Evolutionary conservation across 2,329 filamentous ascomycete species (phyloP).

Genomic region (Aureobasidium namibiae): DNA sequence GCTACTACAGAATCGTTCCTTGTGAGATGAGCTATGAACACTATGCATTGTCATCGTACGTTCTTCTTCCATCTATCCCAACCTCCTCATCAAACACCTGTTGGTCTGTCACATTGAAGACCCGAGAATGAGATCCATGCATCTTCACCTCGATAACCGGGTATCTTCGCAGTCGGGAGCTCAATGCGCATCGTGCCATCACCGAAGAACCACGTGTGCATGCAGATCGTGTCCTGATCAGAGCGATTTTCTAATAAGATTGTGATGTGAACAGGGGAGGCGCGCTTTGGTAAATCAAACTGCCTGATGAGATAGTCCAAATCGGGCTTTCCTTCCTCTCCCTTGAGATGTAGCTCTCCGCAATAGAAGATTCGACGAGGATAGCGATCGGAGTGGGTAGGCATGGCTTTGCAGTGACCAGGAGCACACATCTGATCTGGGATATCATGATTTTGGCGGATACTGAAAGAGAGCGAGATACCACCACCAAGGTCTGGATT

Average conservation of each 20-base stretch:
- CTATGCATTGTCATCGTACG: background rate
- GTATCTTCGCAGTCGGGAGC: background rate
- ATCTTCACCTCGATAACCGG: background rate
- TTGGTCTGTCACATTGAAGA: background rate
- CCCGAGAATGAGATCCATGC: background rate
- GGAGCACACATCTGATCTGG: background rate
- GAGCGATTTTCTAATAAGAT: background rate
- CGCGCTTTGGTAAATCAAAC: background rate
- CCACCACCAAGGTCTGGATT: fast-evolving
- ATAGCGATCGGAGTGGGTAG: too few relatives aligned
- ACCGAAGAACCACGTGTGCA: background rate
- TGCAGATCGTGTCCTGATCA: background rate
- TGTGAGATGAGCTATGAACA: background rate
- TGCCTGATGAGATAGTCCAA: background rate
- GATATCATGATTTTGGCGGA: background rate
- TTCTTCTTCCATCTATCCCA: background rate
- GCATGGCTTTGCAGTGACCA: background rate
- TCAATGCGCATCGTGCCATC: background rate
- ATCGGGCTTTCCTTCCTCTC: background rate
- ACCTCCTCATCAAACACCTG: background rate
- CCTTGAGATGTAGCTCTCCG: background rate
- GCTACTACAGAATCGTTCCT: background rate
- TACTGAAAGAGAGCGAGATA: background rate
- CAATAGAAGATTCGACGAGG: background rate
- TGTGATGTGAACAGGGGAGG: background rate